These are phyloP conservation scores for Mycosarcoma mackinlayi DNA, from an alignment of 1,284 basidiomycete genomes.

Conservation along the genomic window DNA sequence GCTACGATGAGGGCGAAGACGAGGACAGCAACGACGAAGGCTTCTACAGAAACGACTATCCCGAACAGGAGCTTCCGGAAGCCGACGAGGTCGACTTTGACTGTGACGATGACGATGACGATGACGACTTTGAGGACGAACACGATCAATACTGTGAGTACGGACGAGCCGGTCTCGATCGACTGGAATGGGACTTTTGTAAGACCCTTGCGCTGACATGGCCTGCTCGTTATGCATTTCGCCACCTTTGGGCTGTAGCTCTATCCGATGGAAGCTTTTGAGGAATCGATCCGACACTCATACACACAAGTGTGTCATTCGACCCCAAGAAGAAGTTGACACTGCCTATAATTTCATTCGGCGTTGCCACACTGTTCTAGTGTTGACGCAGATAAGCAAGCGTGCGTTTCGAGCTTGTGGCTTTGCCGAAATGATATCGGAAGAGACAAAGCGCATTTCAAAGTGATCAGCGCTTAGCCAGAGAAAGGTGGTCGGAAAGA, in stretches of 20 bases:
- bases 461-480: too few relatives aligned
- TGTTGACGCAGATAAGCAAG: too few relatives aligned
- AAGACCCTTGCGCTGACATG: not conserved
- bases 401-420: not conserved
- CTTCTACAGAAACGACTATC: conserved; percentile 66
- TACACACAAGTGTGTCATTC: too few relatives aligned
- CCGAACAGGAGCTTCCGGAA: conserved; percentile 56
- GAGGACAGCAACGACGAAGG: conserved; percentile 67
- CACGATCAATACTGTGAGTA: conserved; percentile 50
- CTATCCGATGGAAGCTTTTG: conserved; percentile 35
- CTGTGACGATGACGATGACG: conserved; percentile 35
- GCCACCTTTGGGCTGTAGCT: conserved; percentile 6
- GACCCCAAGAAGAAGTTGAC: too few relatives aligned
- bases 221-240: too few relatives aligned
- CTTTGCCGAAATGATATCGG: not conserved
- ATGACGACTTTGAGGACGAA: conserved; percentile 37
- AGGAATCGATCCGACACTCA: not conserved
- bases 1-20: conserved; percentile 61
- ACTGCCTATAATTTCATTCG: not conserved
- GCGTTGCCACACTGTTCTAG: not conserved
- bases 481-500: too few relatives aligned
- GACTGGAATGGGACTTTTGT: too few relatives aligned
- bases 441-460: too few relatives aligned
- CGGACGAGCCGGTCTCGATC: too few relatives aligned
- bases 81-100: conserved; percentile 55